Conservation (phyloP, 129 eudicot species). For the Gnaphalium uliginosum region DNA sequence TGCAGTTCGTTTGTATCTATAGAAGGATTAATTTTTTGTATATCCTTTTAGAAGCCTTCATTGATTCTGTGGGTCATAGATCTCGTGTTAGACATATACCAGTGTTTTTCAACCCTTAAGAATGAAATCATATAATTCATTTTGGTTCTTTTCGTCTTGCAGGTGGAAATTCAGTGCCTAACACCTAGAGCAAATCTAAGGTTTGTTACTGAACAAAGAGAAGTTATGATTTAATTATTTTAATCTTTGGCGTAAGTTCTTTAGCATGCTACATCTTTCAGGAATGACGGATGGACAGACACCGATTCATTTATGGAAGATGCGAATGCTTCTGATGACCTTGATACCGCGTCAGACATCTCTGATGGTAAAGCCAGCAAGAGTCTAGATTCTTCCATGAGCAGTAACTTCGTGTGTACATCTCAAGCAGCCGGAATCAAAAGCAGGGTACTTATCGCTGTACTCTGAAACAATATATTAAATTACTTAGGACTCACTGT, state of each 20-base stretch:
- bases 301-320: slow-evolving; percentile 47
- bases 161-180: slow-evolving; percentile 70
- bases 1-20: neutral
- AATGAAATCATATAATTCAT: neutral
- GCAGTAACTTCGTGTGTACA: slow-evolving; percentile 38
- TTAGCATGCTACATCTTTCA: slow-evolving; percentile 17
- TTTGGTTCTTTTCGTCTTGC: slow-evolving; percentile 33
- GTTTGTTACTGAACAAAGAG: slow-evolving; percentile 38
- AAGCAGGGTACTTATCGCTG: slow-evolving; percentile 45
- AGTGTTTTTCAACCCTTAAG: neutral
- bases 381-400: slow-evolving; percentile 45
- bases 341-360: slow-evolving; percentile 54
- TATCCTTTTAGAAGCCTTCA: slow-evolving; percentile 4
- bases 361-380: slow-evolving; percentile 52
- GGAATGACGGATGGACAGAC: slow-evolving; percentile 51
- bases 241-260: neutral
- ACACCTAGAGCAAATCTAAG: slow-evolving; percentile 53
- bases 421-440: slow-evolving; percentile 39
- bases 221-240: slow-evolving; percentile 5
- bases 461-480: slow-evolving; percentile 3
- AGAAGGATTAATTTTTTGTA: neutral
- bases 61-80: slow-evolving; percentile 1
- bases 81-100: slow-evolving; percentile 13
- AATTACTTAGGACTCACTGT: neutral
- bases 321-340: slow-evolving; percentile 50